These are phyloP conservation scores for Phytophthora citricola DNA, from an alignment of 352 stramenopile genomes.

Conservation along the genomic window DNA sequence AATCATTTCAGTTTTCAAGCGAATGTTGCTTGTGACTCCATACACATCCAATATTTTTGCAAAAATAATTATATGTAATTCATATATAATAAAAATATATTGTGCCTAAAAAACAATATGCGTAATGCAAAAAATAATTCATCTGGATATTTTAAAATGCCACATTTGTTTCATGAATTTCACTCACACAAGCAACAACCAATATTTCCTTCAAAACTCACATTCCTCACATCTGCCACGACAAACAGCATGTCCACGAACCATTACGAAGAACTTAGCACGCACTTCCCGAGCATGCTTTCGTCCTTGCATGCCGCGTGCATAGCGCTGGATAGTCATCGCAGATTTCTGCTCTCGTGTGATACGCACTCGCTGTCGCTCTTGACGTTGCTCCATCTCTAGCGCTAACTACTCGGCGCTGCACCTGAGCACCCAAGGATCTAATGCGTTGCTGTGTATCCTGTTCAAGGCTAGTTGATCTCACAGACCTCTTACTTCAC, in stretches of 20 bases:
- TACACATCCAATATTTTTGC: no score
- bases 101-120: no score
- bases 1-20: no score
- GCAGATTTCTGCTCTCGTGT: conserved; percentile 50
- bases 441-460: conserved; percentile 33
- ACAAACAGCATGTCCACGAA: conserved; percentile 69
- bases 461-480: conserved; percentile 21
- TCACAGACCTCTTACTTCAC: conserved; percentile 15
- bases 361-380: conserved; percentile 40
- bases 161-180: no score
- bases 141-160: no score
- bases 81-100: no score
- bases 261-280: conserved; percentile 74
- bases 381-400: conserved; percentile 32
- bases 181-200: no score
- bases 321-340: conserved; percentile 58
- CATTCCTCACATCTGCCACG: conserved; percentile 80
- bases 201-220: no score
- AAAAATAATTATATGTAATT: no score
- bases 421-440: conserved; percentile 28
- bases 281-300: conserved; percentile 48
- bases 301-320: conserved; percentile 52
- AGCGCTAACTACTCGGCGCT: conserved; percentile 50
- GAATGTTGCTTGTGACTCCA: no score
- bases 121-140: no score